These are phyloP conservation scores for Pistacia vera DNA, from an alignment of 345 rosid genomes.

Conservation along the genomic window DNA sequence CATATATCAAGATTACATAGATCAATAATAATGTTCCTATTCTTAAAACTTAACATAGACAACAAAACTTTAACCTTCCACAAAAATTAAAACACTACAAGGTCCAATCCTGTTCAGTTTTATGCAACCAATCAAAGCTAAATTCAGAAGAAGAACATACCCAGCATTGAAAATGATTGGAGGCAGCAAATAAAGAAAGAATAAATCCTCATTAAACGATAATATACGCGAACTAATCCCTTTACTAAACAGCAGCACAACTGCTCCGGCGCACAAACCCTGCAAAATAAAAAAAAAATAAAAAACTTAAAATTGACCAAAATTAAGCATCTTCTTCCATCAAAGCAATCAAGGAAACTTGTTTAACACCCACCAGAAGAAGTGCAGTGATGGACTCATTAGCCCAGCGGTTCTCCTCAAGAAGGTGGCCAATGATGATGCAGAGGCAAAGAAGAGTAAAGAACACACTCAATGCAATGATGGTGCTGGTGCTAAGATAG, in stretches of 20 bases:
- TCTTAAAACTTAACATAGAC: background rate
- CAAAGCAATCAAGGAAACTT: slow-evolving; percentile 13
- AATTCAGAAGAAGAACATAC: slow-evolving; percentile 36
- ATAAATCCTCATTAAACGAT: slow-evolving; percentile 62
- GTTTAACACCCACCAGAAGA: slow-evolving; percentile 40
- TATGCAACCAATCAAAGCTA: background rate
- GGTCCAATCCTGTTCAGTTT: no score
- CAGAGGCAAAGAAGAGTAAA: slow-evolving; percentile 66
- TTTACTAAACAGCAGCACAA: slow-evolving; percentile 49
- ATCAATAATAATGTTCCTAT: background rate
- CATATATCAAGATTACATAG: background rate
- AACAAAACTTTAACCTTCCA: background rate
- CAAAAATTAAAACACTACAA: background rate
- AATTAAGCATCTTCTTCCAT: background rate
- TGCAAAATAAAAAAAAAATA: slow-evolving; percentile 14
- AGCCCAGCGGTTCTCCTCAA: slow-evolving; percentile 75
- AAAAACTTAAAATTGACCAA: background rate
- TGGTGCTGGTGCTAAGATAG: slow-evolving; percentile 35
- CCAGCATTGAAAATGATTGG: slow-evolving; percentile 83
- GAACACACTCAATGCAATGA: slow-evolving; percentile 56
- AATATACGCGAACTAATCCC: slow-evolving; percentile 38
- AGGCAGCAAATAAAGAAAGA: slow-evolving; percentile 78
- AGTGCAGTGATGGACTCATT: slow-evolving; percentile 74
- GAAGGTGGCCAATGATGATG: slow-evolving; percentile 64
- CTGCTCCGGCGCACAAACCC: slow-evolving; percentile 64